A percentile compares a stretch with the other conserved stretches of the same genome.
Conservation (phyloP, 2,329 filamentous ascomycete species). For the Aspergillus tubingensis region DNA sequence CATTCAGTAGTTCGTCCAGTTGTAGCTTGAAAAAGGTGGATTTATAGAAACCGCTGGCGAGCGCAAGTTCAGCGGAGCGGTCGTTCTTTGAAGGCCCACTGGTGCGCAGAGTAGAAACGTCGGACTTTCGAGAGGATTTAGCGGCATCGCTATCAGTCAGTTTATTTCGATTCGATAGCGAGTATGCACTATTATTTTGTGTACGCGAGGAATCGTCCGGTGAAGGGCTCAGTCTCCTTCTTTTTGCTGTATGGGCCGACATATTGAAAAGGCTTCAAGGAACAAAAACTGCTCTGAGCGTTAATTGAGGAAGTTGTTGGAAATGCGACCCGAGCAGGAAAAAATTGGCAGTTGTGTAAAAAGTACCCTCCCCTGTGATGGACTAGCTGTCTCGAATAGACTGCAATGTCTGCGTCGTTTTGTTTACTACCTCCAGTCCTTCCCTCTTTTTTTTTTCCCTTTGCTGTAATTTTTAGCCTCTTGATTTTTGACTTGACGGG, state of each 20-base stretch:
- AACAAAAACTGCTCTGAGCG: not conserved
- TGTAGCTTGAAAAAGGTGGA: constrained; percentile 69
- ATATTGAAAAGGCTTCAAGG: constrained; percentile 19
- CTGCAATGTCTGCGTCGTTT: not conserved
- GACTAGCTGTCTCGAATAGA: not conserved
- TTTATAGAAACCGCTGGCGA: constrained; percentile 59
- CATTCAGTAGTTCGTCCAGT: constrained; percentile 62
- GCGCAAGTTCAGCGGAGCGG: constrained; percentile 37
- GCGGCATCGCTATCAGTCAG: constrained; percentile 20
- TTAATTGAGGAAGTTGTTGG: not conserved
- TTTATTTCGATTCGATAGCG: constrained; percentile 23
- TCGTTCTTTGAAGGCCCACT: constrained; percentile 25
- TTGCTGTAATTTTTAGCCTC: constrained; percentile 5
- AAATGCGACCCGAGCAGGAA: not conserved
- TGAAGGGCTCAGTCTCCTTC: constrained; percentile 50
- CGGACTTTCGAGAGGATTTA: constrained; percentile 5
- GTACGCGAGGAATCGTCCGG: constrained; percentile 4
- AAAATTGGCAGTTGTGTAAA: not conserved
- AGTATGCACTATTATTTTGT: constrained; percentile 13
- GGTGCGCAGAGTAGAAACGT: constrained; percentile 5
- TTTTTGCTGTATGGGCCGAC: constrained; percentile 43
- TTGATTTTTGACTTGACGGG: constrained; percentile 1
- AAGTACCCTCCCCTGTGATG: not conserved
- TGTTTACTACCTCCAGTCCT: not conserved
- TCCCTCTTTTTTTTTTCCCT: not conserved